Base-by-base conservation (phyloP, 1,139 yeast genomes). In the Blastobotrys arbuscula region DNA sequence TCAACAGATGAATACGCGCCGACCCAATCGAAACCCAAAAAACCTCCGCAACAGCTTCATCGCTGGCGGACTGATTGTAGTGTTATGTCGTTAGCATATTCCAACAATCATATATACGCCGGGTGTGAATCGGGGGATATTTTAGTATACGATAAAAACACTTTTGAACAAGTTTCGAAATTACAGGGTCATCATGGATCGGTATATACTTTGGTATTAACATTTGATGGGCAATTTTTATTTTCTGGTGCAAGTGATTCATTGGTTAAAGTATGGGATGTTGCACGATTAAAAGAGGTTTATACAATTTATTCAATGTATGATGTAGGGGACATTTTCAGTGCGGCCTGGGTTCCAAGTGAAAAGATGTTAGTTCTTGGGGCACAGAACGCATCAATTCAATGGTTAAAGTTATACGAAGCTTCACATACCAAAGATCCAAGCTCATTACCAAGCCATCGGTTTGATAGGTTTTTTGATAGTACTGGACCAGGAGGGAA, bases 101-200 rank as follows among this genome's bases (percentile, higher is more conserved):
- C 84, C 28, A 75, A 76, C 50, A 72, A 77, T 39, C 68, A 82
- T 39, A 60, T 92, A 16, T 85, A 85, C 63, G 94, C 96, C 51
- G 98, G 98, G n/a, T 87, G 97, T 0, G 96, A 90, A 59, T 86
- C 84, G 59, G 86, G 95, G n/a, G 78, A 78, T 58, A 84, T 92
- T 44, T 67, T 87, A 21, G 81, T 87, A 1, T 82, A 77, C 60
- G 90, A 87, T 59, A 70, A 85, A 52, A 67, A 67, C n/a, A 79
- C 84, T 1, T 90, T 77, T 62, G 79, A 81, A 52, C 72, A 71
- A 46, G 70, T 68, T 37, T 72, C 71, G 31, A 54, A 59, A 1
- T 61, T 77, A 12, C 66, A 66, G 12, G 87, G 84, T 15, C 89
- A 86, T 62, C 73, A 80, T 0, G 82, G 87, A 1, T 81, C 95